These are phyloP conservation scores for Fagus sylvatica DNA, from an alignment of 306 rosid species.

Conservation along the genomic window DNA sequence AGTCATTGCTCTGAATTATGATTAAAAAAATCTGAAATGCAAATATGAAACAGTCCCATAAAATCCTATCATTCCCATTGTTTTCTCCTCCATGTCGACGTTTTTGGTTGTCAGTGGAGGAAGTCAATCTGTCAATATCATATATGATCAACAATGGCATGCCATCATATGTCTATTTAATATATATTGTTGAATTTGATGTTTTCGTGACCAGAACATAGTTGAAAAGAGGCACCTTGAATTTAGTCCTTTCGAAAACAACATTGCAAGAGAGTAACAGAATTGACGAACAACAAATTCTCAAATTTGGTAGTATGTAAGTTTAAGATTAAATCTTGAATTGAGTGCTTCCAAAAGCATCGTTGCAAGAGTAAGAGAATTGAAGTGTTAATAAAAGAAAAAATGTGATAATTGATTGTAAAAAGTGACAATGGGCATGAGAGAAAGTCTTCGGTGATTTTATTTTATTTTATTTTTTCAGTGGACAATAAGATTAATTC, in stretches of 20 bases:
- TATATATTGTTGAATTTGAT: neutral
- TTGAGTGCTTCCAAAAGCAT: too few species aligned
- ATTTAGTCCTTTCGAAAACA: neutral
- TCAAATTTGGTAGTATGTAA: too few species aligned
- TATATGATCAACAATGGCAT: constrained; percentile 19
- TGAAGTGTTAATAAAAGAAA: too few species aligned
- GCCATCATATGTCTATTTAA: neutral
- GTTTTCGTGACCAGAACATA: neutral
- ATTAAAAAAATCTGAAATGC: neutral
- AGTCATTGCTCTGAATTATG: neutral
- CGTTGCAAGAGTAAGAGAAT: too few species aligned
- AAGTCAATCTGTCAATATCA: neutral
- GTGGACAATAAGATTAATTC: too few species aligned
- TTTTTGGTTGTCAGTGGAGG: too few species aligned
- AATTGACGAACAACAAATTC: too few species aligned
- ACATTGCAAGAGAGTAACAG: neutral
- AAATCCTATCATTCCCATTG: neutral
- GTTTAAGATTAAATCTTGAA: too few species aligned
- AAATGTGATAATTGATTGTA: too few species aligned
- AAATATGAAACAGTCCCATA: neutral
- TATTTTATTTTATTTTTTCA: too few species aligned
- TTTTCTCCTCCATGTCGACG: neutral
- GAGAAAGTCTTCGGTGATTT: too few species aligned
- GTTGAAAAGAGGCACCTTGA: constrained; percentile 1
- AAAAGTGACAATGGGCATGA: too few species aligned